phyloP scores from a whole-genome alignment of 1,139 yeast species.

The Diutina pseudorugosa region DNA sequence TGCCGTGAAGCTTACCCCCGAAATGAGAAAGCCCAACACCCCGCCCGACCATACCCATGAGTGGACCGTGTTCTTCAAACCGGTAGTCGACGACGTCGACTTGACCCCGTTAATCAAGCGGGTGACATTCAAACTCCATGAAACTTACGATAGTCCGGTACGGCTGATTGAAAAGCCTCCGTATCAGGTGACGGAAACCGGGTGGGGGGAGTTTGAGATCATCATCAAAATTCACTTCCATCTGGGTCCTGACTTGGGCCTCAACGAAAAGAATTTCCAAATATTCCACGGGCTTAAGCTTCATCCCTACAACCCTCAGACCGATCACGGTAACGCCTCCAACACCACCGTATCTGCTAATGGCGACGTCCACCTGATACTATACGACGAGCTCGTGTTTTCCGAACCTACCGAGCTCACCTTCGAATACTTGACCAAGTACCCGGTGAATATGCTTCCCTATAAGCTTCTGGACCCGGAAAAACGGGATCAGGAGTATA shows the following conservation, averaged over 20 bases:
- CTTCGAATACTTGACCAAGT: slow-evolving; percentile 63
- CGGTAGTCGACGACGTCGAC: slow-evolving; percentile 67
- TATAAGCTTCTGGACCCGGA: slow-evolving; percentile 35
- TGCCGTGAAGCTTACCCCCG: slow-evolving; percentile 60
- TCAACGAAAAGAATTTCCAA: slow-evolving; percentile 74
- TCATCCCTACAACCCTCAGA: slow-evolving; percentile 68
- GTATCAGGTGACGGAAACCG: slow-evolving; percentile 91
- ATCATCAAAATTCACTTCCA: slow-evolving; percentile 78
- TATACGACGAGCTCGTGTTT: slow-evolving; percentile 86
- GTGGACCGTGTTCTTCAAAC: slow-evolving; percentile 90
- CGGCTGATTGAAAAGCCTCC: slow-evolving; percentile 84
- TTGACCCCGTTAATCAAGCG: slow-evolving; percentile 74
- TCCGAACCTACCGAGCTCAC: slow-evolving; percentile 91
- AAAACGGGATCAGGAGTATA: slow-evolving; percentile 30
- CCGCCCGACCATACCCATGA: slow-evolving; percentile 88
- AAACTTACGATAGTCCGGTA: slow-evolving; percentile 79
- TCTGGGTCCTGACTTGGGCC: slow-evolving; percentile 51
- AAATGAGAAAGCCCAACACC: slow-evolving; percentile 51
- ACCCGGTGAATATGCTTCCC: slow-evolving; percentile 68
- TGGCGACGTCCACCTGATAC: slow-evolving; percentile 46
- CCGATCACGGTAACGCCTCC: neutral
- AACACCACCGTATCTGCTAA: slow-evolving; percentile 15
- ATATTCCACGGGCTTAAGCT: slow-evolving; percentile 81
- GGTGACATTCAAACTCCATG: slow-evolving; percentile 90
- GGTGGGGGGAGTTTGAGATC: slow-evolving; percentile 99